A percentile compares a stretch with the other conserved stretches of the same genome.
These are phyloP conservation scores for Viola odorata DNA, from an alignment of 345 rosid species.

Conservation along the genomic window DNA sequence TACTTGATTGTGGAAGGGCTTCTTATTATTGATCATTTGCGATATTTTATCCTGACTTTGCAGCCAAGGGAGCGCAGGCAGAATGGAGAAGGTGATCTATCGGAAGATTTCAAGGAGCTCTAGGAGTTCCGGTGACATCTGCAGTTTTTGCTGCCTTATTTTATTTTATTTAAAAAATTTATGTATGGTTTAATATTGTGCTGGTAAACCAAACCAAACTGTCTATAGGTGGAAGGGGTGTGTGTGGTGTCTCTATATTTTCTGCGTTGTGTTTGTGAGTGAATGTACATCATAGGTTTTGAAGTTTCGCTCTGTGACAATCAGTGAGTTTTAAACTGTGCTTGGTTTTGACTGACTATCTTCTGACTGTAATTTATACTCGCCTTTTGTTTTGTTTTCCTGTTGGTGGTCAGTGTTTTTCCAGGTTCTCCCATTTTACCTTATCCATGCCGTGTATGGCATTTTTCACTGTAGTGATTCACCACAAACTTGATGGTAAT, in stretches of 20 bases:
- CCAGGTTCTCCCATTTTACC: not conserved
- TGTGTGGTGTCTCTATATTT: slow-evolving; percentile 17
- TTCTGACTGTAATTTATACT: slow-evolving; percentile 2
- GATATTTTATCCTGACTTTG: slow-evolving; percentile 20
- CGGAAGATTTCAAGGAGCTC: slow-evolving; percentile 7
- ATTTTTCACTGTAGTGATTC: no score
- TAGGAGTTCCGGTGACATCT: slow-evolving; percentile 5
- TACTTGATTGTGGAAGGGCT: no score
- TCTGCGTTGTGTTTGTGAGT: slow-evolving; percentile 29
- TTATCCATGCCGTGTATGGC: no score
- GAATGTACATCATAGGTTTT: slow-evolving; percentile 49
- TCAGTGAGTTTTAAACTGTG: slow-evolving; percentile 10
- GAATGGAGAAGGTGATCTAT: slow-evolving; percentile 54
- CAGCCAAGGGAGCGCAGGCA: slow-evolving; percentile 50
- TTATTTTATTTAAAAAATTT: not conserved
- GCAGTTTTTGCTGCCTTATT: slow-evolving; percentile 6
- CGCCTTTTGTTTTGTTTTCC: not conserved
- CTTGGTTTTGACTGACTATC: slow-evolving; percentile 10
- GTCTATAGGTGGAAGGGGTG: slow-evolving; percentile 17
- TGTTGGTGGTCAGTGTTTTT: not conserved
- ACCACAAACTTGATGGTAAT: no score
- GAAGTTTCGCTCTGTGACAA: slow-evolving; percentile 18
- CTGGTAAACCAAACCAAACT: slow-evolving; percentile 18
- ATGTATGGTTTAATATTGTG: slow-evolving; percentile 22
- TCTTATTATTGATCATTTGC: not conserved